Base-by-base conservation (phyloP, 2,329 filamentous ascomycete species). In the Penicillium sp. region DNA sequence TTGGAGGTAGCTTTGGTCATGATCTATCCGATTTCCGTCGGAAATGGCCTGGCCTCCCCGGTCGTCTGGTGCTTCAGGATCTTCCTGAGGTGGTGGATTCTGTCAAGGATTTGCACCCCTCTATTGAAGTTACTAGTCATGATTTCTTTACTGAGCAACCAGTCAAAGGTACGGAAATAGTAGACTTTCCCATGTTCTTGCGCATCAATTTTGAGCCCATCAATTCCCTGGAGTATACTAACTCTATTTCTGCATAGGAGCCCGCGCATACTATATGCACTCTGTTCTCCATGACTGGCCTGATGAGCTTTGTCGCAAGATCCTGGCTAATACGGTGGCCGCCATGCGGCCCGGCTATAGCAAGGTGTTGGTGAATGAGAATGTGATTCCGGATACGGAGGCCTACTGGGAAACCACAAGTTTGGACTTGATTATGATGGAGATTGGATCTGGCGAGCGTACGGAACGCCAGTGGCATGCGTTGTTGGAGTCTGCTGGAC, bases 51-150 rank as follows among this genome's bases (percentile, higher is more conserved):
- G 52, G 71, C 1, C 64, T 67, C 0, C 72, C 74, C 0, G 79
- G 79, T 5, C 68, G 71, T 5, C 65, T 82, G 5, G 65, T 82
- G 1, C 65, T 82, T 0, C 79, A 83, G 60, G 81, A 83, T 60
- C 69, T 78, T 1, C 70, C 74, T 0, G 61, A 69, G 4, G 75
- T 81, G 18, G 56, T 72, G 50, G 56, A 62, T 56, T 53, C 65
- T 10, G 60, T 62, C 24, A 55, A 60, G 24, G 42, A 56, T 14
- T 26, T 61, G 16, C 29, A 51, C 4, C 8, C 31, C 13, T 44
- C 49, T 20, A 51, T 51, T 44, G 49, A 44, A 9, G 39, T 51
- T 1, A 51, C 39, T 4, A 22, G 18, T 10, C 72, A 81, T 51
- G 75, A 81, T 60, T 81, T 82, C 56, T 74, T 74, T 53, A 77